phyloP scores from a whole-genome alignment of 352 stramenopile genomes.

The Phytophthora megakarya region DNA sequence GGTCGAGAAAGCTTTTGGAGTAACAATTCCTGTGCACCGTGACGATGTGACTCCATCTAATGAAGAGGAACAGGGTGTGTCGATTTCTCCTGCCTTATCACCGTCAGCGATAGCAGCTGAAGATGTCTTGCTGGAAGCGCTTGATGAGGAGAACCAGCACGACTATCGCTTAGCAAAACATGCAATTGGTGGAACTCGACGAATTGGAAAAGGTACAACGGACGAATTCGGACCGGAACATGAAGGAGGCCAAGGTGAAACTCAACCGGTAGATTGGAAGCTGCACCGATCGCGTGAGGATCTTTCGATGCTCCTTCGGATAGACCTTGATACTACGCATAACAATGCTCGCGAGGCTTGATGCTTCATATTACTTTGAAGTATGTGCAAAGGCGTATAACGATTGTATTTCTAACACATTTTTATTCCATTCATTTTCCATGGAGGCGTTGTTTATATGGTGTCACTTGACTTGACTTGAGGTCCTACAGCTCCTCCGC shows the following conservation, averaged over 20 bases:
- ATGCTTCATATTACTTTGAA: too few relatives aligned
- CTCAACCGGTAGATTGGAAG: conserved; percentile 12
- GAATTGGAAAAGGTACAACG: conserved; percentile 2
- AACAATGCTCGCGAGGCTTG: conserved; percentile 35
- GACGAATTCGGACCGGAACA: conserved; percentile 22
- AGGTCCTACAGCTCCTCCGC: conserved; percentile 4
- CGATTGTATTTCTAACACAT: conserved; percentile 11
- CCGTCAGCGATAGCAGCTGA: conserved; percentile 12
- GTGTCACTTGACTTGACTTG: conserved; percentile 12
- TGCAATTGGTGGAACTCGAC: background rate
- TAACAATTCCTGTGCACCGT: conserved; percentile 13
- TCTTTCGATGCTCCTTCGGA: conserved; percentile 26
- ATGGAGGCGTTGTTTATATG: background rate
- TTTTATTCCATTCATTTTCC: conserved; percentile 8
- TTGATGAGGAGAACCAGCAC: conserved; percentile 27
- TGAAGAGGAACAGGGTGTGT: background rate
- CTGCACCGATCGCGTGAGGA: conserved; percentile 27
- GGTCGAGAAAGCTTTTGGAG: conserved; percentile 29
- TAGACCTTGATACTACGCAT: conserved; percentile 29
- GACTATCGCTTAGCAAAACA: background rate
- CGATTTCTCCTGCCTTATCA: conserved; percentile 11
- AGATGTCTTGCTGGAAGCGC: conserved; percentile 26
- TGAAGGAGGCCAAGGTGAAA: conserved; percentile 10
- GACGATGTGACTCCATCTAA: background rate
- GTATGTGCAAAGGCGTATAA: background rate